Evolutionary conservation across 306 rosid genomes (phyloP).

Genomic region (Glycine soja): DNA sequence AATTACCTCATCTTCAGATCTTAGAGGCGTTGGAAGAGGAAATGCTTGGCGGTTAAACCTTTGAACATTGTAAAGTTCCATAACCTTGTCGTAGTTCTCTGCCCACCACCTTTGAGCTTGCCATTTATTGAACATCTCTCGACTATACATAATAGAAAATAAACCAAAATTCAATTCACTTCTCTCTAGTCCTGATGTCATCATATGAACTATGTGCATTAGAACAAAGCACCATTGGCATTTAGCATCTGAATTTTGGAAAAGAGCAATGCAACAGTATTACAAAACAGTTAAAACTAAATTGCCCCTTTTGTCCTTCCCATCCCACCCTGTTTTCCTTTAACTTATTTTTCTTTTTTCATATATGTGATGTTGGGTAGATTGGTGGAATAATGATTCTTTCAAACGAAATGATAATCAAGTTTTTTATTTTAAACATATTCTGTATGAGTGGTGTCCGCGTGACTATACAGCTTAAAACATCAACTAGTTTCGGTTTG

Average conservation of each 20-base stretch:
- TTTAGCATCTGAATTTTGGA: conserved; percentile 1
- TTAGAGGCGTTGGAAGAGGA: conserved; percentile 65
- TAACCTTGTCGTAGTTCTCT: conserved; percentile 63
- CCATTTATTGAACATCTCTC: conserved; percentile 64
- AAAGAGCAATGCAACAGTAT: background rate
- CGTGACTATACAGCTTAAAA: conserved; percentile 40
- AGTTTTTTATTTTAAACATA: background rate
- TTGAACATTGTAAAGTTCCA: conserved; percentile 69
- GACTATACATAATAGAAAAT: conserved; percentile 48
- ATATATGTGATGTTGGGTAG: conserved; percentile 41
- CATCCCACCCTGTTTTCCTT: background rate
- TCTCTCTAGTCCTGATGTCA: conserved; percentile 10
- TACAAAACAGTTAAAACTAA: conserved; percentile 7
- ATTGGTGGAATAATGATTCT: conserved; percentile 41
- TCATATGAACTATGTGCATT: background rate
- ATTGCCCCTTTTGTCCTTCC: conserved; percentile 21
- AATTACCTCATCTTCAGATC: conserved; percentile 67
- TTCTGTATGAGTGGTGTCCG: conserved; percentile 39
- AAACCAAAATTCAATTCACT: conserved; percentile 43
- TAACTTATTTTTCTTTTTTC: background rate
- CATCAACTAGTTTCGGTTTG: conserved; percentile 37
- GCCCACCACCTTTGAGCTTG: conserved; percentile 74
- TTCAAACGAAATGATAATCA: conserved; percentile 38
- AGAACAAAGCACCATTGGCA: conserved; percentile 28
- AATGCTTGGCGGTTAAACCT: conserved; percentile 61